Conservation (phyloP, 768 basidiomycete species). For the Boletus coccyginus region DNA sequence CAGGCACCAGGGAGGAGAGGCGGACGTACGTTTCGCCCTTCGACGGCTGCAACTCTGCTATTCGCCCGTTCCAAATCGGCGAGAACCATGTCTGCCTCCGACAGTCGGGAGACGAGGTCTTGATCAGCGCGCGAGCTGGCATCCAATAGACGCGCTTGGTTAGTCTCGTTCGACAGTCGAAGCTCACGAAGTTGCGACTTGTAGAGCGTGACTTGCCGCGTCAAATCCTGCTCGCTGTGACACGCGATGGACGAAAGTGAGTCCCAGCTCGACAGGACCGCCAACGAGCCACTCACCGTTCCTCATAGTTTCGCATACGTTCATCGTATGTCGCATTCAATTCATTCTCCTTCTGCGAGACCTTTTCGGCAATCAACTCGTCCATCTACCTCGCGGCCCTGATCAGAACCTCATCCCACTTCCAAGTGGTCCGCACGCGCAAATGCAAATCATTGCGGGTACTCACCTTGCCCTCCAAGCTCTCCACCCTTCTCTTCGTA, state of each 20-base stretch:
- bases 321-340: constrained; percentile 97
- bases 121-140: constrained; percentile 93
- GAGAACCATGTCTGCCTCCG: constrained; percentile 93
- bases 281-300: constrained; percentile 55
- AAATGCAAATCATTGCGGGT: not conserved
- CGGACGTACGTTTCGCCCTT: constrained; percentile 79
- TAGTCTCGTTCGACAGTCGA: constrained; percentile 87
- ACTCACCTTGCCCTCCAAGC: constrained; percentile 78
- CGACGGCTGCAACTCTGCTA: constrained; percentile 86
- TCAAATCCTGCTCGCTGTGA: constrained; percentile 84
- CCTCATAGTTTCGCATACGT: constrained; percentile 92
- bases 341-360: constrained; percentile 93
- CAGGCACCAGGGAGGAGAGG: not conserved
- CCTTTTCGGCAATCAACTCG: constrained; percentile 83
- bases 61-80: constrained; percentile 96
- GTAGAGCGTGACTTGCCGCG: constrained; percentile 84
- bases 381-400: constrained; percentile 73
- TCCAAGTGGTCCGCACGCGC: not conserved
- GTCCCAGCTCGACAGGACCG: not conserved
- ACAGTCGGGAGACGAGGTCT: constrained; percentile 84
- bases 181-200: constrained; percentile 89
- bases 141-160: constrained; percentile 88
- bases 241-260: not conserved
- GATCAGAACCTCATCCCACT: constrained; percentile 1
- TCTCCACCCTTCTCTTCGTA: constrained; percentile 74